These are phyloP conservation scores for Dinochytrium kinnereticum DNA, from an alignment of 371 early-diverging fungal species.

Conservation along the genomic window DNA sequence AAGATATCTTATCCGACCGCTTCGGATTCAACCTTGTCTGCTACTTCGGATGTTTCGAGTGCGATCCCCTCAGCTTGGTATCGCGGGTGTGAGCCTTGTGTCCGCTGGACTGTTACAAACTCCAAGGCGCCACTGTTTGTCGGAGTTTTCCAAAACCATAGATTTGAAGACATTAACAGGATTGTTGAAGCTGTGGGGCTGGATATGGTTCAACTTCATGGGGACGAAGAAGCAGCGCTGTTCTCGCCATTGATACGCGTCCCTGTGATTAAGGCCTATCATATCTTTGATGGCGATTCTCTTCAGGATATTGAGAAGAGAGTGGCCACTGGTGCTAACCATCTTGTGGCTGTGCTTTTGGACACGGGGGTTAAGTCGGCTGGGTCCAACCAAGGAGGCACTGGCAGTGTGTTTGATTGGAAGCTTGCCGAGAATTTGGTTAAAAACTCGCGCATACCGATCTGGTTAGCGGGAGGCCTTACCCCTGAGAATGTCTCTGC, in stretches of 20 bases:
- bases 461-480: conserved; percentile 92
- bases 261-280: conserved; percentile 90
- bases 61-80: conserved; percentile 15
- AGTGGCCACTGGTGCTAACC: conserved; percentile 15
- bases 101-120: conserved; percentile 5
- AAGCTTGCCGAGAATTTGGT: conserved; percentile 69
- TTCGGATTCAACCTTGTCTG: neutral
- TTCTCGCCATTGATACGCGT: conserved; percentile 70
- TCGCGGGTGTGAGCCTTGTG: conserved; percentile 4
- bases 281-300: conserved; percentile 74
- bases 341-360: conserved; percentile 44
- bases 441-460: conserved; percentile 58
- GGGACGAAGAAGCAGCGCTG: conserved; percentile 71
- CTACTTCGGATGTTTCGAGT: neutral
- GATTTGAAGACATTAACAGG: conserved; percentile 73
- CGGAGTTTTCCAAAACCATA: conserved; percentile 92
- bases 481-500: conserved; percentile 78
- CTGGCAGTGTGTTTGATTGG: conserved; percentile 62
- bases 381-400: conserved; percentile 47
- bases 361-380: conserved; percentile 58
- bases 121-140: conserved; percentile 75
- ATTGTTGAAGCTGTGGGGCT: conserved; percentile 70
- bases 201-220: conserved; percentile 94
- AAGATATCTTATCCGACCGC: neutral
- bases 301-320: conserved; percentile 8